Evolutionary conservation across 129 eudicot genomes (phyloP), one percentile per base, ranked within the genome.

Genomic region (Mikania micrantha): DNA sequence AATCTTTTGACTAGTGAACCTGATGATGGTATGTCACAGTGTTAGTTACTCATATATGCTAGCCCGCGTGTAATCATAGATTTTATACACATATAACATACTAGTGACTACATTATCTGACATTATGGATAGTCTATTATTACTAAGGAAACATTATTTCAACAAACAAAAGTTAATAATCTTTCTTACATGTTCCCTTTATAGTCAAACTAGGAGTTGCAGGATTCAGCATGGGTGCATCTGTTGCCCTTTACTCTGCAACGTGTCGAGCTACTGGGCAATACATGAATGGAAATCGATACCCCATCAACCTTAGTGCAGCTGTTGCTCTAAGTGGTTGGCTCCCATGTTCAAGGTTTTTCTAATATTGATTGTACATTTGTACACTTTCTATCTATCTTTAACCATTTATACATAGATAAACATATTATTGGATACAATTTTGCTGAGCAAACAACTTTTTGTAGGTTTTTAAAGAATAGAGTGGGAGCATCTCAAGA

Each of bases 121-220:
- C 36, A 56, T 4, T 10, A 24, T n/a, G n/a, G n/a, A n/a, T n/a
- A n/a, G n/a, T n/a, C n/a, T n/a, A n/a, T n/a, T n/a, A n/a, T n/a
- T 11, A 34, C 20, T 24, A 21, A 72, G 21, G n/a, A 39, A 45
- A n/a, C 39, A 57, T 7, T 20, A 34, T 29, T 66, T 66, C 9
- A 45, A 48, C 7, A 2, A 31, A 34, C n/a, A 60, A 17, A 60
- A 17, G 7, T 2, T 0, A 25, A 31, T 13, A 15, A 12, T 31
- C 48, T 21, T 58, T 31, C 47, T 7, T 45, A 39, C 58, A 7
- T 70, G 31, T 70, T 24, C 11, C 11, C 13, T 15, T 54, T 69
- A 21, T 74, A 85, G 90, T 85, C 31, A 85, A 85, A 77, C 77
- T 82, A 69, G 90, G 90, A 15, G 77, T 85, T 65, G 90, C 87